Conservation (phyloP, 306 rosid species). For the Lablab purpureus region DNA sequence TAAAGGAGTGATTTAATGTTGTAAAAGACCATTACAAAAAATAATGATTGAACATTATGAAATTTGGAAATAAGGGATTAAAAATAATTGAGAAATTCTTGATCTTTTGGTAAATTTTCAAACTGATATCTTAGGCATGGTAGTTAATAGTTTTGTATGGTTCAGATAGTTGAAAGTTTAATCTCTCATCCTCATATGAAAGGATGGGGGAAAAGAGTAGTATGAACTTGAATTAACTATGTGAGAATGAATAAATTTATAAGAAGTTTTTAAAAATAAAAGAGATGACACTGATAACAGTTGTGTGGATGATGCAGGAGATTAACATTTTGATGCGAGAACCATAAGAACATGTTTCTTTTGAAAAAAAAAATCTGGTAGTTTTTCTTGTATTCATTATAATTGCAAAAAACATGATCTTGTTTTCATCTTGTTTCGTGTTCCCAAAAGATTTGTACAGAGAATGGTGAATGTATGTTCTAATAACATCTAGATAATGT, state of each 20-base stretch:
- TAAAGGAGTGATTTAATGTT: not conserved
- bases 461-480: not conserved
- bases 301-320: not conserved
- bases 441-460: not conserved
- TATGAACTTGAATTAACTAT: not conserved
- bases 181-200: not conserved
- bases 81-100: not conserved
- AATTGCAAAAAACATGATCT: not conserved
- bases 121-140: not conserved
- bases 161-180: not conserved
- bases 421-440: not conserved
- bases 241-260: not conserved
- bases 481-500: not conserved
- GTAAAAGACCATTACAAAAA: not conserved
- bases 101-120: not conserved
- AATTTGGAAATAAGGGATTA: not conserved
- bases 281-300: not conserved
- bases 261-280: not conserved
- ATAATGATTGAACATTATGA: slow-evolving; percentile 1
- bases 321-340: not conserved
- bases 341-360: not conserved
- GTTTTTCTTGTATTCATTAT: not conserved
- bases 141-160: not conserved
- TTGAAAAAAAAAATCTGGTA: not conserved
- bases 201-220: not conserved